Evolutionary conservation across 257 asterid genomes (phyloP).

Genomic region (Solanum sejunctum): DNA sequence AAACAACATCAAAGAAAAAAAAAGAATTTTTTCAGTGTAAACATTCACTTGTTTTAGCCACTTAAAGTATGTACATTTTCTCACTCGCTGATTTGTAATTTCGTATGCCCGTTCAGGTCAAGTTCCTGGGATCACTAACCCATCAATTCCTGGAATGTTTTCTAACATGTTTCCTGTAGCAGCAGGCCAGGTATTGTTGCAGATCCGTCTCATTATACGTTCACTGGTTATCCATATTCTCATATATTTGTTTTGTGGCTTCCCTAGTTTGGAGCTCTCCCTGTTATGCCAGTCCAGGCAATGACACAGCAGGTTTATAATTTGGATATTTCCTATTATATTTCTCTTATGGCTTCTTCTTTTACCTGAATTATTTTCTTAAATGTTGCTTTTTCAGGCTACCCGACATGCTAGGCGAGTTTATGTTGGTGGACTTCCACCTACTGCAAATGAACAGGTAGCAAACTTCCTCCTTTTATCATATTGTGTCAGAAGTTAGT

Average conservation of each 20-base stretch:
- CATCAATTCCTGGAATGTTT: conserved; percentile 71
- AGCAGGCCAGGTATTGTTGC: conserved; percentile 55
- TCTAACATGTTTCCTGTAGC: conserved; percentile 67
- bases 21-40: not conserved
- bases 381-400: conserved; percentile 47
- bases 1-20: not conserved
- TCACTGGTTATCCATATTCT: not conserved
- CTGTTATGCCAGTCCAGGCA: conserved; percentile 80
- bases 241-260: conserved; percentile 1
- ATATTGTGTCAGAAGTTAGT: not conserved
- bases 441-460: conserved; percentile 95
- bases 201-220: not conserved
- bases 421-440: conserved; percentile 96
- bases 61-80: not conserved
- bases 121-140: conserved; percentile 46
- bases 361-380: not conserved
- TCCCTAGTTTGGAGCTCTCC: conserved; percentile 61
- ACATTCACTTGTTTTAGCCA: not conserved
- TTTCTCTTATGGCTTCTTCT: not conserved
- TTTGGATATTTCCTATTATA: not conserved
- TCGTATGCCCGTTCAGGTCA: conserved; percentile 54
- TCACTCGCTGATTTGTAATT: conserved; percentile 11
- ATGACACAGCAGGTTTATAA: conserved; percentile 92
- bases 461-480: not conserved
- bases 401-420: conserved; percentile 95